These are phyloP conservation scores for Aspergillus neotritici DNA, from an alignment of 2,329 filamentous ascomycete species.

Conservation along the genomic window DNA sequence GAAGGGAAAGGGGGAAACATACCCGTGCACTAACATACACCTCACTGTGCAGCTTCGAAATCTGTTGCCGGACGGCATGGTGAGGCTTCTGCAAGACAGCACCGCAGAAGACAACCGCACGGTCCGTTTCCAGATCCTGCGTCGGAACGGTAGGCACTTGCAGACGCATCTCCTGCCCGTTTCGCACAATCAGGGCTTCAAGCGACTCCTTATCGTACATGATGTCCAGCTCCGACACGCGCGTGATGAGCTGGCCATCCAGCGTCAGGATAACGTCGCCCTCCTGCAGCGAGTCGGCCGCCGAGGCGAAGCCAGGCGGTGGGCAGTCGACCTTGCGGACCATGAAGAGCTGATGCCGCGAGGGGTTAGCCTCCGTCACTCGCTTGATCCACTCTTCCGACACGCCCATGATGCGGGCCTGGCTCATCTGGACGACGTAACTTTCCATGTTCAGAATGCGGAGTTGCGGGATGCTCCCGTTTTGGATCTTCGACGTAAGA, in stretches of 20 bases:
- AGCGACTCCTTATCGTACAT: constrained; percentile 89
- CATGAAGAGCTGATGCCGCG: constrained; percentile 97
- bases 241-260: constrained; percentile 87
- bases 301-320: constrained; percentile 37
- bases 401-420: constrained; percentile 94
- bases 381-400: constrained; percentile 92
- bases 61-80: constrained; percentile 94
- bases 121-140: constrained; percentile 84
- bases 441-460: constrained; percentile 93
- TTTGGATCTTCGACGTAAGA: constrained; percentile 79
- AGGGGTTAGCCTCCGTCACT: constrained; percentile 80
- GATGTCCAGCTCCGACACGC: constrained; percentile 85
- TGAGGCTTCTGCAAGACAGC: constrained; percentile 90
- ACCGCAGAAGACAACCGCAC: constrained; percentile 90
- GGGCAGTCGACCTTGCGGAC: constrained; percentile 79
- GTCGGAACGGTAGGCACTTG: constrained; percentile 80
- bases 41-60: constrained; percentile 91
- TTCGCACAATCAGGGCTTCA: constrained; percentile 79
- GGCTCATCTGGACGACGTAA: constrained; percentile 91
- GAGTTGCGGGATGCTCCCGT: constrained; percentile 70
- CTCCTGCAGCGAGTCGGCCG: constrained; percentile 67
- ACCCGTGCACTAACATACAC: constrained; percentile 85
- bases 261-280: constrained; percentile 88
- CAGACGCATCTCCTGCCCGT: constrained; percentile 71
- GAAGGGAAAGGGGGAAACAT: constrained; percentile 12